phyloP scores from a whole-genome alignment of 306 rosid species.

The Hippophae gyantsensis region DNA sequence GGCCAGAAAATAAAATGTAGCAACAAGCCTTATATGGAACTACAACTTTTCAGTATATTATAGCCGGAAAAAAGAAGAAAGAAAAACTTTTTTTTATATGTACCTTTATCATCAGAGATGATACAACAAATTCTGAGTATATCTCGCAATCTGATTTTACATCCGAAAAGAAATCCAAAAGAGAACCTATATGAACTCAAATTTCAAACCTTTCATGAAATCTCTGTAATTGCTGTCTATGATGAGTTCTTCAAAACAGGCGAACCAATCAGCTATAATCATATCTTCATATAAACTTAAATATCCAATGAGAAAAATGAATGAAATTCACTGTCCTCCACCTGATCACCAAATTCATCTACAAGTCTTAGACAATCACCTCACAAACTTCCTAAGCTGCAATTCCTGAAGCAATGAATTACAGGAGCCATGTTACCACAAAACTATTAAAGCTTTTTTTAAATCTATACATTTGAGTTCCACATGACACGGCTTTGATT shows the following conservation, averaged over 20 bases:
- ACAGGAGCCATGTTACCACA: slow-evolving; percentile 14
- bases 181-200: slow-evolving; percentile 32
- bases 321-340: slow-evolving; percentile 28
- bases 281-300: slow-evolving; percentile 25
- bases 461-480: neutral
- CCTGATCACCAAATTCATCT: slow-evolving; percentile 28
- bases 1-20: slow-evolving; percentile 16
- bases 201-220: slow-evolving; percentile 42
- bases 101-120: slow-evolving; percentile 26
- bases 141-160: slow-evolving; percentile 48
- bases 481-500: too few relatives aligned
- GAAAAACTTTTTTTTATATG: slow-evolving; percentile 20
- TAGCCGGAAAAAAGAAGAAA: slow-evolving; percentile 15
- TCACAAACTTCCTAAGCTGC: slow-evolving; percentile 57
- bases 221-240: slow-evolving; percentile 28
- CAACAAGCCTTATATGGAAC: slow-evolving; percentile 22
- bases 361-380: slow-evolving; percentile 18
- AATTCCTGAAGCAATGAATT: slow-evolving; percentile 48
- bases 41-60: slow-evolving; percentile 27
- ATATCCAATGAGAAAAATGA: slow-evolving; percentile 26
- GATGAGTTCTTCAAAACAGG: slow-evolving; percentile 34
- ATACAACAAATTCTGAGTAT: slow-evolving; percentile 28
- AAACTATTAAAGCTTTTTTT: neutral
- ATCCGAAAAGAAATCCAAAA: slow-evolving; percentile 35
- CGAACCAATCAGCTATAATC: slow-evolving; percentile 45